Percentiles rank a stretch among this genome's conserved stretches.
Evolutionary conservation across 495 filamentous ascomycete species (phyloP).

Genomic region (Daldinia vernicosa): DNA sequence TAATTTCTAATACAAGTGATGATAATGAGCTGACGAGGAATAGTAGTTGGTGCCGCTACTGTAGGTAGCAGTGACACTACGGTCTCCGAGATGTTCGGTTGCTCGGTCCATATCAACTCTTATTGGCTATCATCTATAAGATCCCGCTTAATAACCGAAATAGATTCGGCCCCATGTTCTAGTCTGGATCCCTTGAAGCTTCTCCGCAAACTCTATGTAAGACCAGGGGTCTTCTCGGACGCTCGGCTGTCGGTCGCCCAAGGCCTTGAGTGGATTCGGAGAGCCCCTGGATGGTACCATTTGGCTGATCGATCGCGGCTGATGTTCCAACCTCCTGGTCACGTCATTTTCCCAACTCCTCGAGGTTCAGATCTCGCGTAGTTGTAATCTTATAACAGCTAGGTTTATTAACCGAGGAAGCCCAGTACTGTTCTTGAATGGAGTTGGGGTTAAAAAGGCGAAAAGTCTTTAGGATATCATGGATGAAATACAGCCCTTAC

Average conservation of each 20-base stretch:
- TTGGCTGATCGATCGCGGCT: conserved; percentile 5
- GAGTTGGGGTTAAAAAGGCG: conserved; percentile 15
- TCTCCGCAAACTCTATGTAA: conserved; percentile 25
- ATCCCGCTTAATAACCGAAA: background rate
- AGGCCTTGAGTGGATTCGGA: conserved; percentile 4
- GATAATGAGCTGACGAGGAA: conserved; percentile 24
- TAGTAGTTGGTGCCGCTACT: conserved; percentile 9
- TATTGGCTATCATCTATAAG: conserved; percentile 20
- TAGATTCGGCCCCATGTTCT: conserved; percentile 17
- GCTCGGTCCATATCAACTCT: conserved; percentile 10
- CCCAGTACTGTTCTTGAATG: background rate
- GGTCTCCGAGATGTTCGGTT: conserved; percentile 26
- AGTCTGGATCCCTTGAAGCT: conserved; percentile 20
- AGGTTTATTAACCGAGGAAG: conserved; percentile 5
- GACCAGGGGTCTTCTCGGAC: background rate
- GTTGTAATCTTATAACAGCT: background rate
- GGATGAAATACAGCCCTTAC: conserved; percentile 30
- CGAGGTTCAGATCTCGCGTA: background rate
- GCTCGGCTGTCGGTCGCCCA: conserved; percentile 20
- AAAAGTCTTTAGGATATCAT: conserved; percentile 13
- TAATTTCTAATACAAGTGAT: conserved; percentile 1
- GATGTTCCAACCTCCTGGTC: background rate
- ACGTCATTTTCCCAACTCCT: conserved; percentile 20
- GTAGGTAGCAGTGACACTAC: conserved; percentile 7
- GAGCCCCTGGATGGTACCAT: conserved; percentile 2